Evolutionary conservation across 805 yeast species (phyloP).

Genomic region (Metschnikowia peoriensis): DNA sequence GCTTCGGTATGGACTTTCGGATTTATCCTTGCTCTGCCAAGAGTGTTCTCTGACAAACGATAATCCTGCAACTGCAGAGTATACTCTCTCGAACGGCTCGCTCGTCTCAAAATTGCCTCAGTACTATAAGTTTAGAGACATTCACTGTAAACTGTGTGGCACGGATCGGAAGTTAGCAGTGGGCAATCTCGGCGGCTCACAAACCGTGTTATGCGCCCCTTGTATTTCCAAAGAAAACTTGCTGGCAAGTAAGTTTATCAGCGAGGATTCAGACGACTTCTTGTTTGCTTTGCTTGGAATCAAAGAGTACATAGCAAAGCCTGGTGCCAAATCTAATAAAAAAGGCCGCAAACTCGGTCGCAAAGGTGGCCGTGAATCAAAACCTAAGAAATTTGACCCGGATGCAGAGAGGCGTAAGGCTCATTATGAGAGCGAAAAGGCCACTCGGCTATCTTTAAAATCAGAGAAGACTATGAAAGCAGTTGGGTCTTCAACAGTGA

Average conservation of each 20-base stretch:
- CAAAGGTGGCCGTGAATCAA: constrained; percentile 21
- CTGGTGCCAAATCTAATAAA: constrained; percentile 23
- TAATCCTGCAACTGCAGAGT: constrained; percentile 42
- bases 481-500: constrained; percentile 28
- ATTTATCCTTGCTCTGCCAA: constrained; percentile 50
- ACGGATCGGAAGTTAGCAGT: constrained; percentile 42
- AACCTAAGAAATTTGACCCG: constrained; percentile 24
- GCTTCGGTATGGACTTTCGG: constrained; percentile 53
- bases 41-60: constrained; percentile 45
- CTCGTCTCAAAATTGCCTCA: constrained; percentile 47
- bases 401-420: constrained; percentile 38
- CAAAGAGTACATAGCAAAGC: constrained; percentile 36
- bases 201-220: constrained; percentile 39
- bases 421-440: constrained; percentile 34
- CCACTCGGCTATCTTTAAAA: constrained; percentile 30
- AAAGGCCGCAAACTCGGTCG: constrained; percentile 35
- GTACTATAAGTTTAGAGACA: constrained; percentile 50
- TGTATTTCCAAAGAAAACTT: constrained; percentile 33
- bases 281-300: constrained; percentile 48
- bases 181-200: constrained; percentile 17
- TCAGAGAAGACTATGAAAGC: constrained; percentile 40
- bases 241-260: constrained; percentile 26
- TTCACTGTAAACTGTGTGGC: constrained; percentile 47
- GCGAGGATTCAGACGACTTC: constrained; percentile 49
- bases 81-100: constrained; percentile 54